Base-by-base conservation (phyloP, 106 monocot genomes). In the Platanthera zijinensis region DNA sequence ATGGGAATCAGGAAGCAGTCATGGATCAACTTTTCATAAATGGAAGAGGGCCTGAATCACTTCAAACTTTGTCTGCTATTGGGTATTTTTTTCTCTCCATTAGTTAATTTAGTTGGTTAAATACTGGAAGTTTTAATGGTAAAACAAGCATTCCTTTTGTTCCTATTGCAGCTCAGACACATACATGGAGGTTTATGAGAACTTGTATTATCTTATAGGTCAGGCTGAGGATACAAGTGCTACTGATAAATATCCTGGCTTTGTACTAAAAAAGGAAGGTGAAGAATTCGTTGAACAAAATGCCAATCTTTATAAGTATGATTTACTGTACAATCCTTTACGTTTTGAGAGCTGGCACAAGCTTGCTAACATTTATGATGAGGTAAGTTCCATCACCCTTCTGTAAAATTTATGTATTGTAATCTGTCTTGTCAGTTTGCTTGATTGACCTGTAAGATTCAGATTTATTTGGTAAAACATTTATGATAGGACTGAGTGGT, bases 321-420 rank as follows among this genome's bases (percentile, higher is more conserved):
- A 99, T 79, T 75, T 99, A 48, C 81, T 99, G 21, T 94, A 94
- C 81, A 99, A 99, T 83, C 94, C 94, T 10, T 53, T 92, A 64
- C 94, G 84, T 19, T 99, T 94, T 86, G 91, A 99, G 84, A 99
- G 94, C 80, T 99, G 99, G 99, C 99, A 92, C 81, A 94, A 92
- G 85, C 99, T 99, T 86, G 94, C 99, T 52, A 89, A 92, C 84
- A 86, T 99, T 22, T 94, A 94, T 88, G 99, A 99, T 82, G 99
- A 99, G 88, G 92, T 92, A 81, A 8, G 75, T 25, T 8, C 8
- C 62, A 17, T 67, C 18, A 82, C 5, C 50, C 5, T 68, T 18
- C 48, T 25, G 47, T n/a, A 11, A 4, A 32, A 51, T 69, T 18
- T 25, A 50, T 11, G 19, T 13, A 47, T 54, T 68, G 8, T n/a